Base-by-base conservation (phyloP, 2,329 filamentous ascomycete species). In the Fusarium sp. region DNA sequence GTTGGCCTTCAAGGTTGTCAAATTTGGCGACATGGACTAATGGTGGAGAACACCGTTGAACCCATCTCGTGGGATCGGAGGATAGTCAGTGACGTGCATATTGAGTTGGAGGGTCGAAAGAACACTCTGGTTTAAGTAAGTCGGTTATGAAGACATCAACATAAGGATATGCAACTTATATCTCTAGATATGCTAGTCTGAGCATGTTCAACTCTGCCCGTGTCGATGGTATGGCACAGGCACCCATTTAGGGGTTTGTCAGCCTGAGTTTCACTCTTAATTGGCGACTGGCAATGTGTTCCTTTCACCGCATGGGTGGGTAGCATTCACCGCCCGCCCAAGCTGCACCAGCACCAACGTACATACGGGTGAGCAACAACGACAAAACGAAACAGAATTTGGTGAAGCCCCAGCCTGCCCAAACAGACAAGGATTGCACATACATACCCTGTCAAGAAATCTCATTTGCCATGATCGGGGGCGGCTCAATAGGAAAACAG, bases 21-120 rank as follows among this genome's bases (percentile, higher is more conserved):
- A 69, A 58, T 48, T 62, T 62, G 54, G 45, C 30, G 31, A 64
- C 33, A 54, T 59, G 35, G 51, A 30, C 44, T 30, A 38, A 36
- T 65, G 48, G 65, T 71, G 61, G 72, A 59, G 57, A 69, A 39
- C 28, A 65, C 33, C 60, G 62, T 70, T 68, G 55, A 54, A 60
- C 30, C 45, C 30, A 44, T 61, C 62, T 64, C 26, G 36, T 54
- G 51, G 48, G 59, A 65, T 65, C 53, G 41, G 41, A 61, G 39
- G 35, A 51, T 53, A 45, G 22, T 28, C 47, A 63, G 44, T 55
- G 47, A 74, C 56, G 45, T 66, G 68, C 70, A 72, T 68, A 39
- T 33, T 61, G 48, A 31, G 42, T 66, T 38, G 38, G 50, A 36
- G 42, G 44, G 28, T 39, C 38, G 24, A 56, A 39, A 33, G 26